A percentile compares a stretch with the other conserved stretches of the same genome.
These are phyloP conservation scores for Collybiopsis confluens DNA, from an alignment of 768 basidiomycete species.

Conservation along the genomic window DNA sequence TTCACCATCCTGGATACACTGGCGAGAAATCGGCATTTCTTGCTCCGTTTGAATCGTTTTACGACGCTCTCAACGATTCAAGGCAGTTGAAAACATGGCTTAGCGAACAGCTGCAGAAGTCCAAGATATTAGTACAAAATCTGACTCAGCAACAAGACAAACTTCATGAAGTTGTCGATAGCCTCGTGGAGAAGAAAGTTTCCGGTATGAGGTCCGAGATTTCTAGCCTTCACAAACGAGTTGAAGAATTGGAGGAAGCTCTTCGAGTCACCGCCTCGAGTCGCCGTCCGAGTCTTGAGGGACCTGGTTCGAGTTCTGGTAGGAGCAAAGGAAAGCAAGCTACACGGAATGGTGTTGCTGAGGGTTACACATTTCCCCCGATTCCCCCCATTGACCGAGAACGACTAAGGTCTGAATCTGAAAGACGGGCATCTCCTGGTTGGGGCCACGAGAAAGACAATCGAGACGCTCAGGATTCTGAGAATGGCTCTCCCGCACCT, in stretches of 20 bases:
- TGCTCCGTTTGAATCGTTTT: conserved; percentile 79
- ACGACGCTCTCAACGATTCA: conserved; percentile 79
- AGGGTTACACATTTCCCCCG: conserved; percentile 47
- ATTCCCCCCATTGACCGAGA: conserved; percentile 23
- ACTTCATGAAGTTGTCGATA: conserved; percentile 54
- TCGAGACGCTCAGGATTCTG: conserved; percentile 30
- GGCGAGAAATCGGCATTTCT: conserved; percentile 75
- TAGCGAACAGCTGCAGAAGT: conserved; percentile 64
- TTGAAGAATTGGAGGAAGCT: conserved; percentile 66
- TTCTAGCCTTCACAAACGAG: conserved; percentile 48
- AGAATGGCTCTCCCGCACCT: conserved; percentile 43
- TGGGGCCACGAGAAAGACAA: conserved; percentile 30
- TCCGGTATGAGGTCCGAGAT: conserved; percentile 61
- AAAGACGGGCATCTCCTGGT: conserved; percentile 37
- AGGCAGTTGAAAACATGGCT: conserved; percentile 77
- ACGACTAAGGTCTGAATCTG: conserved; percentile 16
- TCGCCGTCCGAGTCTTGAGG: conserved; percentile 23
- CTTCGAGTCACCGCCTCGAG: conserved; percentile 25
- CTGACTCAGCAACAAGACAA: conserved; percentile 61
- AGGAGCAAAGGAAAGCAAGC: conserved; percentile 27
- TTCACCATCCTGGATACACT: conserved; percentile 56
- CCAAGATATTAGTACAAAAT: conserved; percentile 48
- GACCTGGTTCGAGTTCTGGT: conserved; percentile 8
- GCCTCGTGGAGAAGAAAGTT: conserved; percentile 57
- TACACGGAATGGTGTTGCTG: conserved; percentile 36